Evolutionary conservation across 2,329 filamentous ascomycete species (phyloP).

Genomic region (Fusarium subglutinans): DNA sequence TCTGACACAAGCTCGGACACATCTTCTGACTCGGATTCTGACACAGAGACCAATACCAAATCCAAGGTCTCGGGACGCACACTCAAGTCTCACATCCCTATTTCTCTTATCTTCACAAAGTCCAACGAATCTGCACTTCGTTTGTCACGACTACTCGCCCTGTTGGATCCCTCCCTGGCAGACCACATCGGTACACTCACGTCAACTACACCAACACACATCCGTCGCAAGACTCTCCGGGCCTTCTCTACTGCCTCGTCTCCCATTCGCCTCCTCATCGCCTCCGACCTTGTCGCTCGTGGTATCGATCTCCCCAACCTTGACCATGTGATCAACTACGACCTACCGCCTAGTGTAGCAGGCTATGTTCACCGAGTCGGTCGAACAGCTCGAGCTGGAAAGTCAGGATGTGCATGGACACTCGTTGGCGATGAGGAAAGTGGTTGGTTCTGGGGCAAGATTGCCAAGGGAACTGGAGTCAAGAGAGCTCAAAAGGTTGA

Average conservation of each 20-base stretch:
- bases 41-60: conserved; percentile 42
- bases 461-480: conserved; percentile 68
- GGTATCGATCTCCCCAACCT: conserved; percentile 85
- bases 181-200: conserved; percentile 74
- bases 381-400: conserved; percentile 85
- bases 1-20: conserved; percentile 39
- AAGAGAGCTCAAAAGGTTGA: conserved; percentile 57
- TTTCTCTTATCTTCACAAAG: conserved; percentile 85
- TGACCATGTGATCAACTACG: conserved; percentile 92
- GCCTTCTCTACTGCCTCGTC: conserved; percentile 74
- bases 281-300: conserved; percentile 91
- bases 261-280: conserved; percentile 79
- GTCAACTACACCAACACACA: conserved; percentile 78
- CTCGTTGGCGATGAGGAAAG: conserved; percentile 84
- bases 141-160: conserved; percentile 78
- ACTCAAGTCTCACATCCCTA: conserved; percentile 47
- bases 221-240: conserved; percentile 72
- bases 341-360: conserved; percentile 81
- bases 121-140: conserved; percentile 90
- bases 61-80: conserved; percentile 16
- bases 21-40: conserved; percentile 43
- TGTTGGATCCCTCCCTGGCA: conserved; percentile 69
- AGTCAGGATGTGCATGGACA: conserved; percentile 83
- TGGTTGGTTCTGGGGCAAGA: conserved; percentile 90
- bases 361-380: conserved; percentile 93